Base-by-base conservation (phyloP, 805 yeast genomes). In the Schwanniomyces polymorphus region DNA sequence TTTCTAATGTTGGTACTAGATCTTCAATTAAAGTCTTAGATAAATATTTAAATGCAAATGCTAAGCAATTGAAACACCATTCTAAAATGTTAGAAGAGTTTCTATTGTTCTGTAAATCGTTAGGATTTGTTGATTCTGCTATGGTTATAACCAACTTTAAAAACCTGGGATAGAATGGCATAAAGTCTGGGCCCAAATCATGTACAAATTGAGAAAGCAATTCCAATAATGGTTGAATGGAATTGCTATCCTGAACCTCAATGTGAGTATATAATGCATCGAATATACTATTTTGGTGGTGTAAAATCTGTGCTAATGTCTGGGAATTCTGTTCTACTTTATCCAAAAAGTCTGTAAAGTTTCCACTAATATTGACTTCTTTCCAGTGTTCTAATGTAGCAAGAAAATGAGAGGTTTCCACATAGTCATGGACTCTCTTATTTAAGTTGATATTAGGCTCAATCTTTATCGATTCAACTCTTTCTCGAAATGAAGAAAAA, bases 141-240 rank as follows among this genome's bases (percentile, higher is more conserved):
- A 88, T 60, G 0, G 69, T 62, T 4, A 77, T 78, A 37, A 91
- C 73, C 21, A 78, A 55, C 0, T 58, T 53, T 41, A 92, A 66
- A 0, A 90, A 67, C 23, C 67, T 61, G 1, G 69, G 69, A 59
- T 89, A 91, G 58, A 72, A 90, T 7, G 79, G 80, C 72, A 90
- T 78, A 59, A 91, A 94, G 55, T 92, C 98, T 2, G 92, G 85
- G 8, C 97, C 97, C 51, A 92, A 70, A 70, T 92, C 99, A 57
- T 89, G 97, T 35, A 91, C 84, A 56, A 94, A 86, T 59, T 91
- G 96, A 0, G 96, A 80, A 21, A 91, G 63, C 45, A 71, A 61
- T 61, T 94, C 99, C 43, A 90, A 65, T 26, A 89, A 61, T 3
- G 98, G 92, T 63, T 91, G 94, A 39, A 88, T 68, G 1, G 97